Base-by-base conservation (phyloP, 306 rosid species). In the Amphicarpaea edgeworthii region DNA sequence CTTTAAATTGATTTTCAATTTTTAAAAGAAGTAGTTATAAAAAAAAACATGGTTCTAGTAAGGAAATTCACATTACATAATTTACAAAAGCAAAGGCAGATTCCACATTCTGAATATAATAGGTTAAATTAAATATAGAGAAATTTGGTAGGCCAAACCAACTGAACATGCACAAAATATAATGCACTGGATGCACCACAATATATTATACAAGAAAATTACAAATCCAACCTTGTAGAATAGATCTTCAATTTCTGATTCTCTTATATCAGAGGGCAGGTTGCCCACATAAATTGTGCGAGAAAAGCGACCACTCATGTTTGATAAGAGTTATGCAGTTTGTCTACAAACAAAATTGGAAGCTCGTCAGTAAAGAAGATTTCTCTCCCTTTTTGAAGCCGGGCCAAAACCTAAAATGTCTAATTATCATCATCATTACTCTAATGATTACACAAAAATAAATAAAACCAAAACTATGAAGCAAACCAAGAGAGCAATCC, bases 401-500 rank as follows among this genome's bases (percentile, higher is more conserved):
- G 75, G 14, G 3, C 79, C 75, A 53, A 78, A 74, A 53, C 59
- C 82, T 85, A 77, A 59, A 21, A 81, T 50, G 53, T 68, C 87
- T 83, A 74, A 47, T 74, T 83, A 63, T 76, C 84, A 82, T 82
- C 86, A 55, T 63, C 76, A 83, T 81, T 80, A 77, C 87, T 55
- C 79, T 80, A 79, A 73, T 89, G 82, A 85, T 81, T 68, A 78
- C 79, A 85, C 84, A 83, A 89, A 86, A 84, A 12, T 73, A 86
- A 90, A 85, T 64, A 80, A 86, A 90, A 87, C 89, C 91, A 88
- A 85, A 87, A 88, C 97, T 73, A 87, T 90, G 98, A 96, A 96
- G 99, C 99, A 90, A 96, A 92, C 99, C 99, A 90, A 96, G 87
- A 85, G 99, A 96, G 99, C 99, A 96, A 92, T 88, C 98, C 99